These are phyloP conservation scores for Capsella bursapastoris DNA, from an alignment of 345 rosid genomes.

Conservation along the genomic window DNA sequence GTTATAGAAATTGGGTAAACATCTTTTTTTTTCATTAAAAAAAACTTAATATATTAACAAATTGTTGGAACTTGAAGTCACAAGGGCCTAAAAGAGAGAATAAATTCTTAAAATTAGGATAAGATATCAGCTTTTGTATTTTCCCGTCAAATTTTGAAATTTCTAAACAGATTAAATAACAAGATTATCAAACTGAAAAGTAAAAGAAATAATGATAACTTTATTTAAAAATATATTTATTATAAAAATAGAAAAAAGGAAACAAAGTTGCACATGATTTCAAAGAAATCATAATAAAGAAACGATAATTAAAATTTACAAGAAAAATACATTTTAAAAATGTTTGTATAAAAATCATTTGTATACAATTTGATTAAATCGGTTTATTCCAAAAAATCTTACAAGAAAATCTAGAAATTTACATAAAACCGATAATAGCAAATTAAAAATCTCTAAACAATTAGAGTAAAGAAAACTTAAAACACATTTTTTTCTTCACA, in stretches of 20 bases:
- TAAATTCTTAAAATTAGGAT: conserved; percentile 20
- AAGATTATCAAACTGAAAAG: conserved; percentile 17
- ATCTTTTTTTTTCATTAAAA: conserved; percentile 35
- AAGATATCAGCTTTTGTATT: conserved; percentile 25
- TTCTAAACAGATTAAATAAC: conserved; percentile 4
- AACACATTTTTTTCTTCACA: not conserved
- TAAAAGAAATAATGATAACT: not conserved
- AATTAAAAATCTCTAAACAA: not conserved
- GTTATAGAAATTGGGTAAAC: conserved; percentile 35
- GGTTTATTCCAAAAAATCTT: conserved; percentile 2
- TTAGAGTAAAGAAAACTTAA: not conserved
- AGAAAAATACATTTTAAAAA: not conserved
- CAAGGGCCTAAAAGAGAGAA: conserved; percentile 29
- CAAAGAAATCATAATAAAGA: not conserved
- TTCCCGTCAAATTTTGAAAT: not conserved
- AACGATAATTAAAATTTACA: not conserved
- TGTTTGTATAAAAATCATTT: not conserved
- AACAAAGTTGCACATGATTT: not conserved
- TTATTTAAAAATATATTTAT: not conserved
- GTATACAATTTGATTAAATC: not conserved
- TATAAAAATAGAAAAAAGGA: not conserved
- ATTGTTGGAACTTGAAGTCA: conserved; percentile 50
- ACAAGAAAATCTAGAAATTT: not conserved
- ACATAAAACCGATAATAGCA: not conserved
- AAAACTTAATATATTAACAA: conserved; percentile 9